These are phyloP conservation scores for Coprinellus micaceus DNA, from an alignment of 768 basidiomycete genomes.

Conservation along the genomic window DNA sequence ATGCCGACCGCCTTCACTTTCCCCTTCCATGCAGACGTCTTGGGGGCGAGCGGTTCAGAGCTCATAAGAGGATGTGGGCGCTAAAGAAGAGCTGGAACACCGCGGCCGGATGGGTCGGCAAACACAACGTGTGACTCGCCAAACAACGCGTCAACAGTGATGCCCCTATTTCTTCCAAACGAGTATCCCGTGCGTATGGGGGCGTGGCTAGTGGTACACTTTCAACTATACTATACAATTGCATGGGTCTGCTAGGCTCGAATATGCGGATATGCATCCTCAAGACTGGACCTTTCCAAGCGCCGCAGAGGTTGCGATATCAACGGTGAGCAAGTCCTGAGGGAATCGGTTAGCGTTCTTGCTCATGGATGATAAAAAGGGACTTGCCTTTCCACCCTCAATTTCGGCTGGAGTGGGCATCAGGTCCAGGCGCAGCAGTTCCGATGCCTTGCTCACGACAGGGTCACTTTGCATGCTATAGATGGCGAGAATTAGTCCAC, in stretches of 20 bases:
- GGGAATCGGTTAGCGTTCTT: neutral
- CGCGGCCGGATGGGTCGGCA: neutral
- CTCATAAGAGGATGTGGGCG: neutral
- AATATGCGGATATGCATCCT: no score
- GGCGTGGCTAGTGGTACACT: no score
- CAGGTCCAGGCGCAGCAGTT: conserved; percentile 69
- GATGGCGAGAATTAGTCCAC: neutral
- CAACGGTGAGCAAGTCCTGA: conserved; percentile 39
- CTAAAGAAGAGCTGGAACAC: neutral
- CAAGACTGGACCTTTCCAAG: conserved; percentile 19
- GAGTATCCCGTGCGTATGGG: neutral
- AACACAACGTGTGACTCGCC: neutral
- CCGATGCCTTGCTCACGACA: conserved; percentile 71
- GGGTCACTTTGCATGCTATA: conserved; percentile 79
- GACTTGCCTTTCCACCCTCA: conserved; percentile 63
- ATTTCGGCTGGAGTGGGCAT: conserved; percentile 81
- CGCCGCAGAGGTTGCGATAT: conserved; percentile 34
- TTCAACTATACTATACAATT: no score
- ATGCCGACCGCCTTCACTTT: conserved; percentile 47
- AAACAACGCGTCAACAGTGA: conserved; percentile 17
- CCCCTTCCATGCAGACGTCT: conserved; percentile 47
- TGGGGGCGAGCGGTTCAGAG: neutral
- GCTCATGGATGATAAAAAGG: no score
- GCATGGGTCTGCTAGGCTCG: no score
- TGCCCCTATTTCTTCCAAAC: neutral